Percentiles rank a stretch among this genome's conserved stretches.
phyloP scores from a whole-genome alignment of 75 land plant genomes.

The Selaginella moellendorffii region DNA sequence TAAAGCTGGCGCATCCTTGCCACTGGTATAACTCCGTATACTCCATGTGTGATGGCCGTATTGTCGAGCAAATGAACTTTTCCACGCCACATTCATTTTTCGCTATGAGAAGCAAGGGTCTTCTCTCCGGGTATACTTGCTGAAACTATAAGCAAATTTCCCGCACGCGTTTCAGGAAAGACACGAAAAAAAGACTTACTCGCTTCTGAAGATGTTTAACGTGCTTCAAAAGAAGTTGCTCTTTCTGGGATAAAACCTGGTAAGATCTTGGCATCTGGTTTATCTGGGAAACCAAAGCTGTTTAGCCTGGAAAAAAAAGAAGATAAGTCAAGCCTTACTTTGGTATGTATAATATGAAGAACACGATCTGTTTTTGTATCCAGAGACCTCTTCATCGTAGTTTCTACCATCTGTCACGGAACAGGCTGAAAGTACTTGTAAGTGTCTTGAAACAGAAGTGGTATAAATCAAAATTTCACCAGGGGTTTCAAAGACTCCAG shows the following conservation, averaged over 20 bases:
- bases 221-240: slow-evolving; percentile 17
- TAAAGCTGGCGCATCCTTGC: slow-evolving; percentile 20
- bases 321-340: not conserved
- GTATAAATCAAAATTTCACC: slow-evolving; percentile 10
- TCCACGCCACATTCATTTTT: slow-evolving; percentile 21
- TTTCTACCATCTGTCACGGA: slow-evolving; percentile 7
- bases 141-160: slow-evolving; percentile 15
- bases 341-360: not conserved
- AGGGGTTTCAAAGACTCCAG: slow-evolving; percentile 11
- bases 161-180: not conserved
- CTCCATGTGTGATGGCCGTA: slow-evolving; percentile 23
- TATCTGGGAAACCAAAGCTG: slow-evolving; percentile 11
- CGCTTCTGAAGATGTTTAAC: slow-evolving; percentile 19
- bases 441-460: not conserved
- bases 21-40: slow-evolving; percentile 21
- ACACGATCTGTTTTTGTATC: slow-evolving; percentile 26
- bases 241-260: slow-evolving; percentile 12
- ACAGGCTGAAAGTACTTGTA: not conserved
- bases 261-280: slow-evolving; percentile 22
- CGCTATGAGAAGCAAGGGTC: slow-evolving; percentile 14
- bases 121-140: slow-evolving; percentile 22
- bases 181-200: slow-evolving; percentile 9
- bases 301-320: not conserved
- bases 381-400: slow-evolving; percentile 10
- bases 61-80: slow-evolving; percentile 24